Evolutionary conservation across 108 stramenopile species (phyloP).

Genomic region (Nitzschia sp.): DNA sequence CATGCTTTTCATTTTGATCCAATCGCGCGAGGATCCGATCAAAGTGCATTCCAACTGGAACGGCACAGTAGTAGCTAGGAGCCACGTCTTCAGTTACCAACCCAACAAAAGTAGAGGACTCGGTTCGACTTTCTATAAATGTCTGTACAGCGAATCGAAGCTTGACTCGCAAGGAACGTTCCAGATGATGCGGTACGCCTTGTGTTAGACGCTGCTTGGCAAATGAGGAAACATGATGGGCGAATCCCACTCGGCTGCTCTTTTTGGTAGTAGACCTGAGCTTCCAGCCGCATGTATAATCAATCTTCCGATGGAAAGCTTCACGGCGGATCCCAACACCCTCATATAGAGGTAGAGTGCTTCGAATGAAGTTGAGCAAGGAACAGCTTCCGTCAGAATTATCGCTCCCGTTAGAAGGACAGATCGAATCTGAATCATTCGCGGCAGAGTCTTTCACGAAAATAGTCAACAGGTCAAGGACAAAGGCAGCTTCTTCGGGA

Average conservation of each 20-base stretch:
- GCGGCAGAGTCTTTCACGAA: background rate
- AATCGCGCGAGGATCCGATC: conserved; percentile 41
- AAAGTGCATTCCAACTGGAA: conserved; percentile 52
- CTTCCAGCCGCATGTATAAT: background rate
- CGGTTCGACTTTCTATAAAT: conserved; percentile 1
- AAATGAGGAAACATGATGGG: background rate
- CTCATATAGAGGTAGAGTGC: conserved; percentile 1
- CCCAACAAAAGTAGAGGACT: background rate
- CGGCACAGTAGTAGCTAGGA: conserved; percentile 55
- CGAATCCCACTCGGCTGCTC: background rate
- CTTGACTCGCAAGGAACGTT: conserved; percentile 9
- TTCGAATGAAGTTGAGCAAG: conserved; percentile 5
- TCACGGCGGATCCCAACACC: conserved; percentile 4
- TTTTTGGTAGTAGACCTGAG: background rate
- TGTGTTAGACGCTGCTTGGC: background rate
- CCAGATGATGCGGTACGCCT: conserved; percentile 1
- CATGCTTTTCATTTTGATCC: background rate
- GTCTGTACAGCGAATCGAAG: conserved; percentile 8
- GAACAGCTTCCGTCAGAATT: background rate
- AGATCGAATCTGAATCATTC: background rate
- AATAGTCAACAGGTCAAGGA: background rate
- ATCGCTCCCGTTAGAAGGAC: background rate
- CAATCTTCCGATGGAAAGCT: conserved; percentile 3
- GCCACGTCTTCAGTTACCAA: conserved; percentile 39
- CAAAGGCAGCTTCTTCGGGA: conserved; percentile 1